Evolutionary conservation across 202 grass and related monocot genomes (phyloP).

Genomic region (Eragrostis tef): DNA sequence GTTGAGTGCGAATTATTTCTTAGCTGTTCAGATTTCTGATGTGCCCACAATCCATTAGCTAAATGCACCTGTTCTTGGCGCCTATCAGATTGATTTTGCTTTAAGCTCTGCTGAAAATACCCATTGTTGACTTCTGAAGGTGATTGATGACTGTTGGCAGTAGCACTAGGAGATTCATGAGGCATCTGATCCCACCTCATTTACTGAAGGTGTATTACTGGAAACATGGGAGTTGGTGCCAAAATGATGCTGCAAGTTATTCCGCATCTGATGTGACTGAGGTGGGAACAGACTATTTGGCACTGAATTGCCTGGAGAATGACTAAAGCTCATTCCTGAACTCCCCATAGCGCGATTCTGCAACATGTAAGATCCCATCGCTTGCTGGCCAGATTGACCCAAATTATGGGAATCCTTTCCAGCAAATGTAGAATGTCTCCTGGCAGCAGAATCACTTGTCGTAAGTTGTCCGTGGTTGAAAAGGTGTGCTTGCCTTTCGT

Average conservation of each 20-base stretch:
- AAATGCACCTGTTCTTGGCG: constrained; percentile 56
- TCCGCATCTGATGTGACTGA: constrained; percentile 67
- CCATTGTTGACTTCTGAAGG: constrained; percentile 56
- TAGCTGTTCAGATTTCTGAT: constrained; percentile 58
- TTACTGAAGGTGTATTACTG: constrained; percentile 56
- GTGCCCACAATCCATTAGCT: constrained; percentile 61
- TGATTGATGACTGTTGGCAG: constrained; percentile 53
- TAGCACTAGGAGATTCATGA: constrained; percentile 51
- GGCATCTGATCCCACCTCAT: constrained; percentile 56
- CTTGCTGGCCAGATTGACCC: constrained; percentile 64
- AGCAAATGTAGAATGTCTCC: constrained; percentile 52
- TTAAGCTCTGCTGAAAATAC: constrained; percentile 53
- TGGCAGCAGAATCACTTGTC: constrained; percentile 50
- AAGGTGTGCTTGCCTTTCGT: constrained; percentile 48
- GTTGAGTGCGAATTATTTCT: constrained; percentile 58
- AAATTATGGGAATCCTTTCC: constrained; percentile 53
- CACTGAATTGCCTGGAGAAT: constrained; percentile 48
- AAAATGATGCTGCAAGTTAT: constrained; percentile 71
- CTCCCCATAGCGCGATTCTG: constrained; percentile 60
- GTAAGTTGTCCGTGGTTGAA: constrained; percentile 56
- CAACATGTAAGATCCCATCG: constrained; percentile 65
- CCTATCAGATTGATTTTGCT: constrained; percentile 66
- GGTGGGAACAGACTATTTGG: constrained; percentile 53
- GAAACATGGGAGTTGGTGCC: constrained; percentile 56
- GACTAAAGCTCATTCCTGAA: constrained; percentile 66